A percentile compares a stretch with the other conserved stretches of the same genome.
Evolutionary conservation across 140 eudicot species (phyloP).

Genomic region (Eryngium alpinum): DNA sequence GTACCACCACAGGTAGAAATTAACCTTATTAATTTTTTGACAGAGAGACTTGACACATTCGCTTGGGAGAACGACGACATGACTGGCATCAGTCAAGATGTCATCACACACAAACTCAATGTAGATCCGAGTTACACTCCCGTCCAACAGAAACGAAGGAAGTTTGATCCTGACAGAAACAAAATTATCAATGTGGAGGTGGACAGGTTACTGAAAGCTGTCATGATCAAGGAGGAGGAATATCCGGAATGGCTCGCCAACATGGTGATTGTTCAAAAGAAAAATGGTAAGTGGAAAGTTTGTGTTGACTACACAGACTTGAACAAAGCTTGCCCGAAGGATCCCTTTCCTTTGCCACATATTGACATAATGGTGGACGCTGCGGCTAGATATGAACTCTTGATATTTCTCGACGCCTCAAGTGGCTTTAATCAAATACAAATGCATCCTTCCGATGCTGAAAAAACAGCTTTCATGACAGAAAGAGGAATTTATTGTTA

Average conservation of each 20-base stretch:
- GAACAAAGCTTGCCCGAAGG: not conserved
- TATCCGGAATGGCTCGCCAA: not conserved
- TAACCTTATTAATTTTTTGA: too few species aligned
- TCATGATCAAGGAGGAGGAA: not conserved
- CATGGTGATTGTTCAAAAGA: not conserved
- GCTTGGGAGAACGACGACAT: too few species aligned
- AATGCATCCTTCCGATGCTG: not conserved
- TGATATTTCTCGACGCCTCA: not conserved
- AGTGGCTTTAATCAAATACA: not conserved
- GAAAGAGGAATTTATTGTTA: not conserved
- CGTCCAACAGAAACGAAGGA: too few species aligned
- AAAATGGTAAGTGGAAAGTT: not conserved
- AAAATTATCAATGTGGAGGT: not conserved
- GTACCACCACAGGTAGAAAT: too few species aligned
- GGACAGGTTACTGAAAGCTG: not conserved
- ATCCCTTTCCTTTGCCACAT: not conserved
- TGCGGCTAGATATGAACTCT: not conserved
- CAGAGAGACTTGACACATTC: too few species aligned
- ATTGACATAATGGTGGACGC: not conserved
- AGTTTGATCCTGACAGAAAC: not conserved
- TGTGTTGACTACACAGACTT: not conserved
- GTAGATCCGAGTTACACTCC: not conserved
- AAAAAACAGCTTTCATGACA: not conserved
- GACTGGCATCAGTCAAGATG: too few species aligned
- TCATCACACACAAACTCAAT: too few species aligned